These are phyloP conservation scores for Tylopilus rubrobrunneus DNA, from an alignment of 768 basidiomycete genomes.

Conservation along the genomic window DNA sequence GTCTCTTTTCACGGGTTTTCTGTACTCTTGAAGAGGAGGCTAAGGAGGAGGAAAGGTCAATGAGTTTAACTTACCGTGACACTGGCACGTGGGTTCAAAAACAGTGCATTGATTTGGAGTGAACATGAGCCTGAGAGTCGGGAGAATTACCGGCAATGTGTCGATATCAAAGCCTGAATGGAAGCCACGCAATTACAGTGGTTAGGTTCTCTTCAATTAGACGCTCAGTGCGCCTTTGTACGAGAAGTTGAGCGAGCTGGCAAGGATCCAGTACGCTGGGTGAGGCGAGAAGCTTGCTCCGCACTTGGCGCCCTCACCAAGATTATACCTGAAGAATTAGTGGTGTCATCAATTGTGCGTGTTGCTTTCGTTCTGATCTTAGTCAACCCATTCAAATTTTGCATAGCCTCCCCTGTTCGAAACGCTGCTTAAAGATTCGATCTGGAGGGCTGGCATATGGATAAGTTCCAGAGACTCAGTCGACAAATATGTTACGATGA, in stretches of 20 bases:
- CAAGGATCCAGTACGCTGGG: slow-evolving; percentile 67
- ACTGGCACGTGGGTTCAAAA: no score
- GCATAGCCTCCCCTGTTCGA: slow-evolving; percentile 78
- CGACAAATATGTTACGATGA: no score
- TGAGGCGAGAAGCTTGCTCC: slow-evolving; percentile 81
- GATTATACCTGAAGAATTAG: slow-evolving; percentile 72
- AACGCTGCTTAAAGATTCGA: slow-evolving; percentile 58
- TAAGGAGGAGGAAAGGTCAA: no score
- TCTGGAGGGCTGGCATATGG: no score
- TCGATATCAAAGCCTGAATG: no score
- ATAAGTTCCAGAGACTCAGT: no score
- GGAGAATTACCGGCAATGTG: no score
- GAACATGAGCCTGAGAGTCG: no score
- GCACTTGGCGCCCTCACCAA: slow-evolving; percentile 88
- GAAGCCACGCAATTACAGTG: background rate
- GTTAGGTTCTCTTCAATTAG: slow-evolving; percentile 51
- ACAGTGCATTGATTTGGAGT: no score
- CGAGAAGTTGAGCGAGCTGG: slow-evolving; percentile 69
- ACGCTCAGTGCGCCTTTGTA: slow-evolving; percentile 62
- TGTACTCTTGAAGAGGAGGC: no score
- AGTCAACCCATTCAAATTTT: slow-evolving; percentile 5
- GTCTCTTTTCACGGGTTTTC: no score
- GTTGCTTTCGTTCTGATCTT: slow-evolving; percentile 4
- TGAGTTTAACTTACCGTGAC: no score
- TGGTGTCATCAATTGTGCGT: slow-evolving; percentile 59